Base-by-base conservation (phyloP, 2,329 filamentous ascomycete genomes). In the Colletotrichum endophyticum region DNA sequence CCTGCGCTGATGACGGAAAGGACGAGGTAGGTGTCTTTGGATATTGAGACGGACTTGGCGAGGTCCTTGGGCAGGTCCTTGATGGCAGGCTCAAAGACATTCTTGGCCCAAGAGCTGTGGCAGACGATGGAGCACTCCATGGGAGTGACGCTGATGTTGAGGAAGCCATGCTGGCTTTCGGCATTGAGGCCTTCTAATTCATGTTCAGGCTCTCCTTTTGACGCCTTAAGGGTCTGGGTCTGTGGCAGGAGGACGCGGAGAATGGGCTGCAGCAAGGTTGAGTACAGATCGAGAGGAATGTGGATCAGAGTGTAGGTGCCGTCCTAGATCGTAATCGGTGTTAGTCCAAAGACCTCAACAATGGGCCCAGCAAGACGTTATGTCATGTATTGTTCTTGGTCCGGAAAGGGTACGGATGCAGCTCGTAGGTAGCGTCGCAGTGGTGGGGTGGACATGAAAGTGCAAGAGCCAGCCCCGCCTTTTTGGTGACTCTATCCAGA, bases 111-210 rank as follows among this genome's bases (percentile, higher is more conserved):
- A 57, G 91, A 89, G 75, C 92, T 92, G 78, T 96, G 94, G 83
- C 96, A 99, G 70, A 98, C 95, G 69, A 99, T 91, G 6, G 96
- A 98, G 86, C 95, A 98, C 85, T 98, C 97, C 72, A 98, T 91
- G 0, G 96, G 95, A 1, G 96, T 99, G 81, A 99, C 91, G 78
- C 95, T 98, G 80, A 99, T 93, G 84, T 99, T 99, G 83, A 98
- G 91, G 84, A 99, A 99, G 61, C 93, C 92, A 85, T 97, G 94
- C 82, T 90, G 90, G 77, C 88, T 86, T 78, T 90, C 89, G 59
- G 85, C 77, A 5, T 87, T 88, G 59, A 91, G 84, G 22, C 88
- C 89, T 76, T 89, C 87, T 61, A 88, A 82, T 59, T 84, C 82
- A 66, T 83, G 82, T 76, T 86, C 82, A 66, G 84, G 81, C 27